These are phyloP conservation scores for Arthroderma sp. DNA, from an alignment of 2,329 filamentous ascomycete genomes.

Conservation along the genomic window DNA sequence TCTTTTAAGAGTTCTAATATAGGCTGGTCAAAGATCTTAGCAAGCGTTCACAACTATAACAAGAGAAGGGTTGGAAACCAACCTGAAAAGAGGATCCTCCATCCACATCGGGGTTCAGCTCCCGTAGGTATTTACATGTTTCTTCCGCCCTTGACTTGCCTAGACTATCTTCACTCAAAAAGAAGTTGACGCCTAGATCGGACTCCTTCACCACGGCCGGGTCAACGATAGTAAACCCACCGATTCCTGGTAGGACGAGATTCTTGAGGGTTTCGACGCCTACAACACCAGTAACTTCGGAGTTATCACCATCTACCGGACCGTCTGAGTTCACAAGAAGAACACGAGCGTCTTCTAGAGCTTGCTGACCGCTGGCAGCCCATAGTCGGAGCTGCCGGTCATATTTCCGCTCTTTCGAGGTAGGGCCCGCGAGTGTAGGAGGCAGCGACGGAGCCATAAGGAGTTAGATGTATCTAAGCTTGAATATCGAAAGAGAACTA, in stretches of 20 bases:
- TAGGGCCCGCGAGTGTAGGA: constrained; percentile 32
- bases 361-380: constrained; percentile 83
- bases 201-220: constrained; percentile 60
- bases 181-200: constrained; percentile 94
- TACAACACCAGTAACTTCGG: constrained; percentile 59
- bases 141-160: constrained; percentile 68
- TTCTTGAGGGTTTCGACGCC: constrained; percentile 93
- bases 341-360: constrained; percentile 82
- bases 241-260: constrained; percentile 84
- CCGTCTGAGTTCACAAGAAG: constrained; percentile 65
- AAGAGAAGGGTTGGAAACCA: constrained; percentile 8
- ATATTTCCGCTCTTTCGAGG: constrained; percentile 63
- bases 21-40: constrained; percentile 13
- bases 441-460: constrained; percentile 26
- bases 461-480: too few relatives aligned
- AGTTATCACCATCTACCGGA: constrained; percentile 21
- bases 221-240: constrained; percentile 83
- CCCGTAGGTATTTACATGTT: constrained; percentile 61
- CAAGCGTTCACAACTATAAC: constrained; percentile 2
- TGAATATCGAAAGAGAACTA: too few relatives aligned
- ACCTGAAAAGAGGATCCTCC: constrained; percentile 55
- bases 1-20: constrained; percentile 27
- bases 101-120: constrained; percentile 85
- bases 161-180: constrained; percentile 65
- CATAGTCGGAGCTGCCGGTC: constrained; percentile 90